Percentiles rank a stretch among this genome's conserved stretches.
phyloP scores from a whole-genome alignment of 352 stramenopile genomes.

The Aphanomyces cochlioides region DNA sequence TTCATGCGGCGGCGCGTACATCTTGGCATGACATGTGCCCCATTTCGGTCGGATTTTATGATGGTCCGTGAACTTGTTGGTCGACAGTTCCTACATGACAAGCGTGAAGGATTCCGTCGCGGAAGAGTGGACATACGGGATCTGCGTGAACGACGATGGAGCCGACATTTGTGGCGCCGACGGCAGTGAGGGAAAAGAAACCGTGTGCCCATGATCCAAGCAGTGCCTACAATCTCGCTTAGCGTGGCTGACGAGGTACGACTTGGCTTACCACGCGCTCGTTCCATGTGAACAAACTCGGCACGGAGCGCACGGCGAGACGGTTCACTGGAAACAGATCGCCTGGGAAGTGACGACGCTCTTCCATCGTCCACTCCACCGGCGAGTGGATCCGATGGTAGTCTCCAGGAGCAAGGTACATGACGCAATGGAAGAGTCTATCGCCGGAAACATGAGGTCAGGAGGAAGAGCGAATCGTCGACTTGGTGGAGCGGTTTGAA shows the following conservation, averaged over 20 bases:
- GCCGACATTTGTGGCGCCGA: constrained; percentile 81
- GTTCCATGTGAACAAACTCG: constrained; percentile 80
- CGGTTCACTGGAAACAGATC: constrained; percentile 80
- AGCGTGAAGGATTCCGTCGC: neutral
- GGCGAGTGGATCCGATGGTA: constrained; percentile 86
- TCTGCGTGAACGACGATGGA: constrained; percentile 73
- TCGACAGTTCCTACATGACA: constrained; percentile 41
- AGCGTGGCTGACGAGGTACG: neutral
- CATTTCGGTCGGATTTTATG: constrained; percentile 28
- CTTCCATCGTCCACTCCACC: constrained; percentile 62
- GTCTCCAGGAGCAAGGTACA: constrained; percentile 81
- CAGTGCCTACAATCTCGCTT: constrained; percentile 35
- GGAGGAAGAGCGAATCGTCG: neutral
- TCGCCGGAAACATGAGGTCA: neutral
- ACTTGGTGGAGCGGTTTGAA: constrained; percentile 29
- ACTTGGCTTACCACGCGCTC: constrained; percentile 50
- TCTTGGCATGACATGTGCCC: constrained; percentile 51
- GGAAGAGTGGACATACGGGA: constrained; percentile 29
- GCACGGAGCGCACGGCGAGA: constrained; percentile 54
- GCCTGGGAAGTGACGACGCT: constrained; percentile 78
- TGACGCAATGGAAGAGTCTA: constrained; percentile 72
- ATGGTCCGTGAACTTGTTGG: constrained; percentile 38
- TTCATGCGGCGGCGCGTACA: constrained; percentile 43
- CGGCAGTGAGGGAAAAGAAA: constrained; percentile 78
- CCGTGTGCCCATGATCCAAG: constrained; percentile 70